These are phyloP conservation scores for Brettanomyces sp. DNA, from an alignment of 805 yeast genomes.

Conservation along the genomic window DNA sequence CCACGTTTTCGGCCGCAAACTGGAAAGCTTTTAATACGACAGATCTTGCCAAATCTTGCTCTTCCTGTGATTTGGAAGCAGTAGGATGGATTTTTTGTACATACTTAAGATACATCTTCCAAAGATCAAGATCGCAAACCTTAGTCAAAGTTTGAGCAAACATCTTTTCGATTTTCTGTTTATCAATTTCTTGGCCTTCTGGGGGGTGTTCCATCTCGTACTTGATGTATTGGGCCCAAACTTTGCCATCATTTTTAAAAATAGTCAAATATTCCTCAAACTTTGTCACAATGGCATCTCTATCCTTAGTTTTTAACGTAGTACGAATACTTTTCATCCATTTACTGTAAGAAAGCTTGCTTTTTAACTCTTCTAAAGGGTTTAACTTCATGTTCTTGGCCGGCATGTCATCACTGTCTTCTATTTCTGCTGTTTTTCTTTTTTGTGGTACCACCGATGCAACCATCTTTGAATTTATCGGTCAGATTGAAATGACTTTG, in stretches of 20 bases:
- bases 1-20: constrained; percentile 69
- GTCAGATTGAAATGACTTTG: no score
- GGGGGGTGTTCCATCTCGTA: constrained; percentile 34
- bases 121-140: constrained; percentile 57
- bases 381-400: no score
- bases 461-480: no score
- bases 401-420: no score
- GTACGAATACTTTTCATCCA: constrained; percentile 49
- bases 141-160: constrained; percentile 56
- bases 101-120: constrained; percentile 70
- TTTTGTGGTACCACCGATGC: no score
- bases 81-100: constrained; percentile 58
- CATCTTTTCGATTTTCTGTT: constrained; percentile 51
- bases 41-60: constrained; percentile 55
- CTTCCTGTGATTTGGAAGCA: constrained; percentile 42
- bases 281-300: constrained; percentile 46
- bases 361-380: no score
- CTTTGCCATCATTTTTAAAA: constrained; percentile 59
- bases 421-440: no score
- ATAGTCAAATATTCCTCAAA: constrained; percentile 52
- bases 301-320: constrained; percentile 41
- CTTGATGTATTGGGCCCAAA: constrained; percentile 70
- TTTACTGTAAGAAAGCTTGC: constrained; percentile 37
- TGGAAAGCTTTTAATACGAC: constrained; percentile 76
- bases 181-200: constrained; percentile 44